Evolutionary conservation across 345 rosid genomes (phyloP).

Genomic region (Pseudoturritis turrita): DNA sequence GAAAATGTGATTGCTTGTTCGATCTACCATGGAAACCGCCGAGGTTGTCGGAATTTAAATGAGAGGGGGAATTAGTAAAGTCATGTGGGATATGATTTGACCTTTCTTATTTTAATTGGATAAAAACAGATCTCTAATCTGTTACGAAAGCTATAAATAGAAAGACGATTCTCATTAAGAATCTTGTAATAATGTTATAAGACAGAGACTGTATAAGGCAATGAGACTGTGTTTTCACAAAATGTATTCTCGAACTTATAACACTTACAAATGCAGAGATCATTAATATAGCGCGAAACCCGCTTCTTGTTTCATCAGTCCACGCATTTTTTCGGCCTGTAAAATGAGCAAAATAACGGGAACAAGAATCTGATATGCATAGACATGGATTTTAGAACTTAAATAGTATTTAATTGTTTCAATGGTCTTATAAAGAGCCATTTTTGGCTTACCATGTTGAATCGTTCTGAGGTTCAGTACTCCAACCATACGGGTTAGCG

Average conservation of each 20-base stretch:
- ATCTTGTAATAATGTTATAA: conserved; percentile 10
- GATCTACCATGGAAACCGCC: conserved; percentile 27
- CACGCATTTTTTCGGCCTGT: conserved; percentile 23
- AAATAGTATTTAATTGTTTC: not conserved
- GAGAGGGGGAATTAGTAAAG: not conserved
- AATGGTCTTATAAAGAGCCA: not conserved
- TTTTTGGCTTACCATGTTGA: conserved; percentile 21
- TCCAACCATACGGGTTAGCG: conserved; percentile 19
- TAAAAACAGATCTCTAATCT: conserved; percentile 22
- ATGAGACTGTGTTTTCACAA: conserved; percentile 14
- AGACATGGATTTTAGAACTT: not conserved
- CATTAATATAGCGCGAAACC: not conserved
- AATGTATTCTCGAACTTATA: conserved; percentile 4
- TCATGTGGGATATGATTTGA: conserved; percentile 10
- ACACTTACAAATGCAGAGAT: conserved; percentile 7
- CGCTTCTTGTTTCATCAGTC: conserved; percentile 19
- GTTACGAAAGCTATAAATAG: conserved; percentile 22
- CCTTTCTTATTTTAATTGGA: conserved; percentile 2
- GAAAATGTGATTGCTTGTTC: conserved; percentile 6
- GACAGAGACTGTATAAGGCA: conserved; percentile 21
- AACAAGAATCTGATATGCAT: conserved; percentile 3
- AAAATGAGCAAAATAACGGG: conserved; percentile 3
- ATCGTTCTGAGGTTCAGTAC: conserved; percentile 16
- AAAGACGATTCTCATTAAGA: conserved; percentile 13
- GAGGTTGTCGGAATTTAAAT: conserved; percentile 18